Conservation (phyloP, 106 monocot species). For the Allium cepa region DNA sequence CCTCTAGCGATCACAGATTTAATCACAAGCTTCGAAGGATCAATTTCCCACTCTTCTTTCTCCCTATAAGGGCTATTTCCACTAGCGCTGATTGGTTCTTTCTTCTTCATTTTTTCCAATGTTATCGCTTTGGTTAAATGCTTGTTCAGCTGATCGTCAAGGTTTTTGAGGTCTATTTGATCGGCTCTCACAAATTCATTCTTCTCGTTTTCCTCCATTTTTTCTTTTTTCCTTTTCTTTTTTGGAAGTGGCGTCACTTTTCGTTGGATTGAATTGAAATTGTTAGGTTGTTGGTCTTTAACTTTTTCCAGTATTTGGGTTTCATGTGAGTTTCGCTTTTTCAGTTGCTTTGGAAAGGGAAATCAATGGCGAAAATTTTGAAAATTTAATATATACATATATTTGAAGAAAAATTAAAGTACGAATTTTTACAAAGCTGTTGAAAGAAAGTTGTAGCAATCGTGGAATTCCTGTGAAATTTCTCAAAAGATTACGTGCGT, state of each 20-base stretch:
- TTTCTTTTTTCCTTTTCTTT: conserved; percentile 3
- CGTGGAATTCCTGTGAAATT: too few relatives aligned
- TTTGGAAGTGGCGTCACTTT: background rate
- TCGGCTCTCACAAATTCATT: conserved; percentile 46
- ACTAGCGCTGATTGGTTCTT: conserved; percentile 6
- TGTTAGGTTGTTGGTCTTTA: too few relatives aligned
- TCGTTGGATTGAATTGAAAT: background rate
- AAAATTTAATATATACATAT: too few relatives aligned
- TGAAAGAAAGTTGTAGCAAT: too few relatives aligned
- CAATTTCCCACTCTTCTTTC: conserved; percentile 54
- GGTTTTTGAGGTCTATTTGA: conserved; percentile 45
- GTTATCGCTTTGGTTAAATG: conserved; percentile 26
- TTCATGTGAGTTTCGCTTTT: too few relatives aligned
- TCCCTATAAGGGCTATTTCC: conserved; percentile 2
- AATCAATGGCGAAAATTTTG: too few relatives aligned
- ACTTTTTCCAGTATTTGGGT: too few relatives aligned
- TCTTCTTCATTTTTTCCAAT: conserved; percentile 32
- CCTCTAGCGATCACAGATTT: conserved; percentile 49
- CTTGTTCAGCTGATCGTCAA: conserved; percentile 47
- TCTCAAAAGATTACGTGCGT: too few relatives aligned
- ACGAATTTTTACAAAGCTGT: too few relatives aligned
- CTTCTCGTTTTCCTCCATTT: conserved; percentile 3
- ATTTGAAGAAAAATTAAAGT: too few relatives aligned
- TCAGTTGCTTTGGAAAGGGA: too few relatives aligned
- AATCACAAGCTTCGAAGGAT: conserved; percentile 41